A percentile compares a stretch with the other conserved stretches of the same genome.
phyloP scores from a whole-genome alignment of 768 basidiomycete species.

The Trametes elegans region DNA sequence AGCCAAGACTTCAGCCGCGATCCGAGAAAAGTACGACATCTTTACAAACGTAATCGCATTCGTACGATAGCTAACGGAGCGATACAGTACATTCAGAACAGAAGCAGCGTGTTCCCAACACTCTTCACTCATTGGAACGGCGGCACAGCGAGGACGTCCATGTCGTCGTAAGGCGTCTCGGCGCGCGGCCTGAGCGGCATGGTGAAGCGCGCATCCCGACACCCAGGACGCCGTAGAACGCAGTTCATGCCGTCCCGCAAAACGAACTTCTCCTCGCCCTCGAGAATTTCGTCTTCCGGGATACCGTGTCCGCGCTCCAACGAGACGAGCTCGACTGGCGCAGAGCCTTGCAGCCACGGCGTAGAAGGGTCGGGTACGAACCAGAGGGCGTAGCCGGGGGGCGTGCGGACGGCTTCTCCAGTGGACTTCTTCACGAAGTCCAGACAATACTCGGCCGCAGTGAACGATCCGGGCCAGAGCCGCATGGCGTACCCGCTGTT shows the following conservation, averaged over 20 bases:
- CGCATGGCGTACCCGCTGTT: not conserved
- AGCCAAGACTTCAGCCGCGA: too few relatives aligned
- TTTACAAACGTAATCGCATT: too few relatives aligned
- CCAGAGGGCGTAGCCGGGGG: not conserved
- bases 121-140: too few relatives aligned
- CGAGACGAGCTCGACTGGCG: not conserved
- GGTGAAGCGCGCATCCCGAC: not conserved
- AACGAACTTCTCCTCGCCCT: not conserved
- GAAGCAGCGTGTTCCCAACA: too few relatives aligned
- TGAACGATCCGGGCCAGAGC: not conserved
- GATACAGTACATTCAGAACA: too few relatives aligned
- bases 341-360: not conserved
- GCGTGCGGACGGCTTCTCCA: not conserved
- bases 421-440: not conserved
- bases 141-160: too few relatives aligned
- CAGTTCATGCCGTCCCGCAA: not conserved
- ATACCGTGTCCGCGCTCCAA: not conserved
- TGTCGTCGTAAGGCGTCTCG: not conserved
- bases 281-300: not conserved
- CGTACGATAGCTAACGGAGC: too few relatives aligned
- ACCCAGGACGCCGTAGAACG: not conserved
- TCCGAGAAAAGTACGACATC: too few relatives aligned
- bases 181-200: not conserved
- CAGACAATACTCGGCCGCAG: not conserved
- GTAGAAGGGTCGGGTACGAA: not conserved